Conservation (phyloP, 1,284 basidiomycete species). For the Sphaerobolus stellatus region DNA sequence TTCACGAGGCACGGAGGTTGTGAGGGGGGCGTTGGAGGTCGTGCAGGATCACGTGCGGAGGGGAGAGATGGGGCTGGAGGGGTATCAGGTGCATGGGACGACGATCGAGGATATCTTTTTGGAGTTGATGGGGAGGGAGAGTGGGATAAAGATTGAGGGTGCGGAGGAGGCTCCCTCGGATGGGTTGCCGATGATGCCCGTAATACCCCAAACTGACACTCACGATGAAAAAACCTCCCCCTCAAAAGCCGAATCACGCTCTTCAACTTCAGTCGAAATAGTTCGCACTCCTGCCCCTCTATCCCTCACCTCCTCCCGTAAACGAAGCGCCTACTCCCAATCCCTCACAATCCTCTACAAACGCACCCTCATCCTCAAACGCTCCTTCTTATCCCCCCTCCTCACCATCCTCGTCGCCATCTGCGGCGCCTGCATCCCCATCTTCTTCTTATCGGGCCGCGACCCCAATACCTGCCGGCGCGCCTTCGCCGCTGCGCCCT, state of each 20-base stretch:
- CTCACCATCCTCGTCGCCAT: constrained; percentile 63
- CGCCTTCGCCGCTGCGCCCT: constrained; percentile 30
- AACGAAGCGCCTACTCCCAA: constrained; percentile 53
- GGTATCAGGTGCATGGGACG: constrained; percentile 69
- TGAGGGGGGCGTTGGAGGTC: constrained; percentile 55
- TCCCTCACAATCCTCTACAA: constrained; percentile 74
- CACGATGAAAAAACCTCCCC: too few species aligned
- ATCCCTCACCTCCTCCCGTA: constrained; percentile 43
- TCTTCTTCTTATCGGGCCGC: constrained; percentile 59
- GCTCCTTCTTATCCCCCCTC: constrained; percentile 67
- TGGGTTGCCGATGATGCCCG: too few species aligned
- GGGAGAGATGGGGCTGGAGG: constrained; percentile 38
- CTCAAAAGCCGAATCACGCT: neutral
- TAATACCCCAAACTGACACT: too few species aligned
- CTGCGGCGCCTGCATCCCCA: constrained; percentile 61
- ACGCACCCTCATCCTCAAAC: constrained; percentile 60
- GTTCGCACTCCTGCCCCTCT: constrained; percentile 23
- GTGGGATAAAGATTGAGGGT: constrained; percentile 23
- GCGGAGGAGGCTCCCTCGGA: constrained; percentile 1
- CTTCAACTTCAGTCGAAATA: neutral
- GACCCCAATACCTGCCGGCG: constrained; percentile 51
- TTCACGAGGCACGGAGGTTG: constrained; percentile 51
- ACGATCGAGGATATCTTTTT: constrained; percentile 83
- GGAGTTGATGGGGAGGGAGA: constrained; percentile 58
- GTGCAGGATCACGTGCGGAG: constrained; percentile 51